These are phyloP conservation scores for Pichia nanzhaoensis DNA, from an alignment of 805 yeast species.

Conservation along the genomic window DNA sequence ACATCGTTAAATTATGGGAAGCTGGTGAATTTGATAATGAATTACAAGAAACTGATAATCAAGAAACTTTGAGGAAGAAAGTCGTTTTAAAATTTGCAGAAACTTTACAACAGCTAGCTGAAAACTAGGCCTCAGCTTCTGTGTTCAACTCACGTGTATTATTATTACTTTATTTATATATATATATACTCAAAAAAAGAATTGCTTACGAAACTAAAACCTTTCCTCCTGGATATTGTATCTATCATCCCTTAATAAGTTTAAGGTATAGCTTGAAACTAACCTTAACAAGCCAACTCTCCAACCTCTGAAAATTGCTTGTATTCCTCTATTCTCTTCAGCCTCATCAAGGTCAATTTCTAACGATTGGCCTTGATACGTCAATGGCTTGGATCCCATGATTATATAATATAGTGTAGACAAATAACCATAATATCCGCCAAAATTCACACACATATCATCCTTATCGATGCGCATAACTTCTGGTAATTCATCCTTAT, in stretches of 20 bases:
- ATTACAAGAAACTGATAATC: neutral
- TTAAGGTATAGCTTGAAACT: constrained; percentile 77
- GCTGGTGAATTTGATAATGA: constrained; percentile 13
- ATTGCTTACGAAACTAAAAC: constrained; percentile 15
- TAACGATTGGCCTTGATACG: constrained; percentile 21
- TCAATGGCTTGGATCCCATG: constrained; percentile 30
- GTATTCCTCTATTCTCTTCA: constrained; percentile 39
- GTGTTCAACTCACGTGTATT: neutral
- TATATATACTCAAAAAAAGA: neutral
- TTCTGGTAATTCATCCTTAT: constrained; percentile 30
- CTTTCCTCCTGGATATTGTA: constrained; percentile 37
- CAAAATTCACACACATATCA: constrained; percentile 54
- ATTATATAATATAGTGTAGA: constrained; percentile 46
- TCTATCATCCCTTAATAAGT: constrained; percentile 46
- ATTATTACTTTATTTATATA: neutral
- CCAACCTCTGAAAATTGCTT: constrained; percentile 82
- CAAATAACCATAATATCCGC: constrained; percentile 48
- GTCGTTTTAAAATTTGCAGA: constrained; percentile 14
- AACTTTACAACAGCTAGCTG: constrained; percentile 9
- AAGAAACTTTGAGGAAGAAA: constrained; percentile 1
- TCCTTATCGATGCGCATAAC: constrained; percentile 39
- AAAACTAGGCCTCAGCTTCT: neutral
- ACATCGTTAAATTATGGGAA: constrained; percentile 21
- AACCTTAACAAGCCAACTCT: constrained; percentile 74
- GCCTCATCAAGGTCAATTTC: constrained; percentile 28